A percentile compares a stretch with the other conserved stretches of the same genome.
These are phyloP conservation scores for Rheum nobile DNA, from an alignment of 148 eudicot species.

Conservation along the genomic window DNA sequence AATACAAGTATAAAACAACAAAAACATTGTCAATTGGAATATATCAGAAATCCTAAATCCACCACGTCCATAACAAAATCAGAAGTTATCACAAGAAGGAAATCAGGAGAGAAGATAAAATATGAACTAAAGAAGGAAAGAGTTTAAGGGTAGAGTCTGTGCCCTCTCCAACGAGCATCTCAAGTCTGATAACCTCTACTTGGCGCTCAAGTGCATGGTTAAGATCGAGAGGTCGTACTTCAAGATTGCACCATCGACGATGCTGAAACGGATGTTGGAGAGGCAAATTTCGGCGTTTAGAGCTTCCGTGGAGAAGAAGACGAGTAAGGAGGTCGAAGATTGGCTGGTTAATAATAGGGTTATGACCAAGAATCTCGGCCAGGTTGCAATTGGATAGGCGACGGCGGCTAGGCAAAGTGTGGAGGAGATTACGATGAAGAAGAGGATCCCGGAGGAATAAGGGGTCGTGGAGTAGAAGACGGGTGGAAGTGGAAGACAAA, in stretches of 20 bases:
- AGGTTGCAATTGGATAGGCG: constrained; percentile 90
- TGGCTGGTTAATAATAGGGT: constrained; percentile 91
- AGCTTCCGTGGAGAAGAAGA: constrained; percentile 49
- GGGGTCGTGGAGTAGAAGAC: too few relatives aligned
- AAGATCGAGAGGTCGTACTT: constrained; percentile 39
- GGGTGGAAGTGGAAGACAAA: too few relatives aligned
- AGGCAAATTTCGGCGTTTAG: constrained; percentile 64
- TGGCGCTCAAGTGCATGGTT: constrained; percentile 59
- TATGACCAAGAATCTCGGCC: constrained; percentile 77
- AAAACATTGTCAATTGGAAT: background rate
- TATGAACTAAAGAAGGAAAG: constrained; percentile 12
- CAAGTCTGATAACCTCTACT: constrained; percentile 35
- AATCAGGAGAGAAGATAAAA: background rate
- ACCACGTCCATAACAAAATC: background rate
- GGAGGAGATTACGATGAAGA: constrained; percentile 82
- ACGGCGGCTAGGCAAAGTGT: constrained; percentile 80
- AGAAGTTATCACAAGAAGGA: background rate
- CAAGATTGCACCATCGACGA: constrained; percentile 41
- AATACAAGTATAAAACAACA: too few relatives aligned
- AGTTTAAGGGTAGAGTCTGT: too few relatives aligned
- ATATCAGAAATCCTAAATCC: background rate
- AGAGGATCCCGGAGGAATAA: constrained; percentile 93
- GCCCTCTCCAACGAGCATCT: constrained; percentile 51
- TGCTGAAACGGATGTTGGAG: constrained; percentile 59
- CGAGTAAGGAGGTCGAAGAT: constrained; percentile 69